Evolutionary conservation across 2,329 filamentous ascomycete genomes (phyloP), one percentile per base, ranked within the genome.

Genomic region (Colletotrichum karsti): DNA sequence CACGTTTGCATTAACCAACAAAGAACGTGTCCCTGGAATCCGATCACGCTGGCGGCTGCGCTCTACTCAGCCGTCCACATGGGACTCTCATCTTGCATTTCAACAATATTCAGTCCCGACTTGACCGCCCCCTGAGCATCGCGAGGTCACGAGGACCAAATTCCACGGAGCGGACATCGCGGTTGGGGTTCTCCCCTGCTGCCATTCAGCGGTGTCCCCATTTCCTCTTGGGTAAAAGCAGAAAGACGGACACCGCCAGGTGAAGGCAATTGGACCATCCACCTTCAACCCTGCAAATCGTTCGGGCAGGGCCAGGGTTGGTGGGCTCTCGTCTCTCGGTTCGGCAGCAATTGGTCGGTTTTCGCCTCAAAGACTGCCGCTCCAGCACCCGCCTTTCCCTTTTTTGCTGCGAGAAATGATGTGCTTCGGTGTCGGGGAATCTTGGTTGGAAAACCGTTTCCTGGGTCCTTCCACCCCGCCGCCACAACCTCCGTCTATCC

Each of bases 161-260:
- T 44, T 13, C 51, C 28, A 51, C 4, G 26, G 28, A 63, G 42
- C 58, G 37, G 42, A 22, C 41, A 33, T 57, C 37, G 26, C 54
- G 54, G 35, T 56, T 41, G n/a, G 53, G 59, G 59, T 35, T 26
- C 51, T 63, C 59, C 64, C 51, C 59, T 67, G 64, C 44, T 28
- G 13, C 18, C 58, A 53, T 44, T n/a, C 54, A 58, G 54, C 60
- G 53, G 46, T 59, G 44, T 50, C 42, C 41, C 53, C 33, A 42
- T 24, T 22, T 18, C 44, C 20, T 24, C 46, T 53, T 13, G n/a
- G n/a, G n/a, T n/a, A n/a, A 61, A 53, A 42, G 58, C 41, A 46
- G 39, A 44, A 28, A n/a, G 20, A 55, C 60, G 41, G 51, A 57
- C 41, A 51, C 63, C 33, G 33, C 30, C 39, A n/a, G 24, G 18